Percentiles rank a stretch among this genome's conserved stretches.
Conservation (phyloP, 768 basidiomycete genomes). For the Clavaria fumosa region DNA sequence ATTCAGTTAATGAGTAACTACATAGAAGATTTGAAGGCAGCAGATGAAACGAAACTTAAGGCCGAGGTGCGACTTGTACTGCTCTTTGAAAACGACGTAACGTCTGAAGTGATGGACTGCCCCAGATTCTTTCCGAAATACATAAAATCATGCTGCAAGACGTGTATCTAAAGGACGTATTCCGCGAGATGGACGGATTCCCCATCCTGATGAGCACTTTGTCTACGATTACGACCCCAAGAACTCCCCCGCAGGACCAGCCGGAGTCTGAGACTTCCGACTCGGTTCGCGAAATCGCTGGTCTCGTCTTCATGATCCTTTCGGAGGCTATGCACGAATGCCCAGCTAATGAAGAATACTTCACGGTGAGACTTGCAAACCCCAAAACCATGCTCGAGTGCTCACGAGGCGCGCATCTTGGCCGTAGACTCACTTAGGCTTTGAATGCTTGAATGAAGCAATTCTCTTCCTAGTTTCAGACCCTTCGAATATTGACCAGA, state of each 20-base stretch:
- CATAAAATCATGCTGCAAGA: slow-evolving; percentile 54
- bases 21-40: slow-evolving; percentile 53
- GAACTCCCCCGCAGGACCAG: slow-evolving; percentile 17
- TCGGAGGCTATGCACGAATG: slow-evolving; percentile 49
- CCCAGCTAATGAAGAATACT: slow-evolving; percentile 41
- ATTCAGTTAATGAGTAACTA: slow-evolving; percentile 55
- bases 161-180: slow-evolving; percentile 50
- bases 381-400: slow-evolving; percentile 1
- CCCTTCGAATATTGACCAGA: slow-evolving; percentile 31
- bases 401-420: not conserved
- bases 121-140: slow-evolving; percentile 50
- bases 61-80: slow-evolving; percentile 2
- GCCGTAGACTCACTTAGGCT: slow-evolving; percentile 43
- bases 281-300: slow-evolving; percentile 35
- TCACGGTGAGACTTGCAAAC: slow-evolving; percentile 34
- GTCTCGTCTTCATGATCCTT: slow-evolving; percentile 46
- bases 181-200: slow-evolving; percentile 74
- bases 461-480: slow-evolving; percentile 36
- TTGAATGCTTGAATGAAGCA: slow-evolving; percentile 44
- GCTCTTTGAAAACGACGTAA: slow-evolving; percentile 1
- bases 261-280: slow-evolving; percentile 21
- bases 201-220: slow-evolving; percentile 58
- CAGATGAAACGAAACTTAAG: slow-evolving; percentile 20
- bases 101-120: not conserved
- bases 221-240: slow-evolving; percentile 38